A percentile compares a stretch with the other conserved stretches of the same genome.
Evolutionary conservation across 2,329 filamentous ascomycete species (phyloP).

Genomic region (Colletotrichum musae): DNA sequence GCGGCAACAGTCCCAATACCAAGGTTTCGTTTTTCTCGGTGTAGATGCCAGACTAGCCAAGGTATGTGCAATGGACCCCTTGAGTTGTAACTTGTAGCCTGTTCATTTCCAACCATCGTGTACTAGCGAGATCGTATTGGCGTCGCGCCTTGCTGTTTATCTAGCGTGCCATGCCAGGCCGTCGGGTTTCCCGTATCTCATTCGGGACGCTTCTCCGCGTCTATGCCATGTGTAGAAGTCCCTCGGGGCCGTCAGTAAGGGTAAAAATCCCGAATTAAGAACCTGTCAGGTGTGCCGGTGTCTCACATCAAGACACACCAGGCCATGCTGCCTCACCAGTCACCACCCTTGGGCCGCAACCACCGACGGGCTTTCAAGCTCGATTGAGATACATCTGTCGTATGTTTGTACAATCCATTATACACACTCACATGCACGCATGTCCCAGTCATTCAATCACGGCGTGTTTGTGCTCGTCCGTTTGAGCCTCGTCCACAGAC

Average conservation of each 20-base stretch:
- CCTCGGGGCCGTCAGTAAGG: not conserved
- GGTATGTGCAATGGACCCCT: too few relatives aligned
- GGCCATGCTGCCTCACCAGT: not conserved
- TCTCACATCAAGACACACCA: constrained; percentile 25
- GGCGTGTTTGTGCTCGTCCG: not conserved
- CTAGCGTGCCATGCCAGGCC: not conserved
- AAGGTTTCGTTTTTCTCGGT: constrained; percentile 6
- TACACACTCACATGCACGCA: not conserved
- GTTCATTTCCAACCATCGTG: not conserved
- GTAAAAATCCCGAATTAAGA: not conserved
- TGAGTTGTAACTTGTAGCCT: too few relatives aligned
- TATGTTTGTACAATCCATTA: too few relatives aligned
- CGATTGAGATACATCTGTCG: not conserved
- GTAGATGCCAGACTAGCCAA: too few relatives aligned
- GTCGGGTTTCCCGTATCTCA: constrained; percentile 8
- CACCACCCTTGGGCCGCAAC: not conserved
- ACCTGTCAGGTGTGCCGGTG: constrained; percentile 11
- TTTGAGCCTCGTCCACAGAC: not conserved
- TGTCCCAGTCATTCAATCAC: not conserved
- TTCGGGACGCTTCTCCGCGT: not conserved
- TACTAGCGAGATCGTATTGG: not conserved
- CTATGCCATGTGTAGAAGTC: not conserved
- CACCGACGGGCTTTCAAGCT: not conserved
- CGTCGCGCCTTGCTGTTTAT: not conserved
- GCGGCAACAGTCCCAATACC: too few relatives aligned